These are phyloP conservation scores for Neurospora crassa DNA, from an alignment of 2,329 filamentous ascomycete species.

Conservation along the genomic window DNA sequence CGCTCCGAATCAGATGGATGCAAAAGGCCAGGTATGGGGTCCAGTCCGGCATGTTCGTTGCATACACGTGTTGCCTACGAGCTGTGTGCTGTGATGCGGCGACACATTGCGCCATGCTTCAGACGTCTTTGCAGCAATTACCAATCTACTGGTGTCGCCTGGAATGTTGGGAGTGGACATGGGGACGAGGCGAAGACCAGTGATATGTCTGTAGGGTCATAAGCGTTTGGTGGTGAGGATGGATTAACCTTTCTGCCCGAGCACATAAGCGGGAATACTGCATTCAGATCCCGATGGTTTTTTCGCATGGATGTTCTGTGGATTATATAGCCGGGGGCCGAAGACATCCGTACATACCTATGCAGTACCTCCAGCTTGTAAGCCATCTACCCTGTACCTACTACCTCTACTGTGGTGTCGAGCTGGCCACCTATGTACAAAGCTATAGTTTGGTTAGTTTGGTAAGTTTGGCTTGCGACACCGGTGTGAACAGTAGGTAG, in stretches of 20 bases:
- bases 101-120: not conserved
- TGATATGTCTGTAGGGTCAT: not conserved
- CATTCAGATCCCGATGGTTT: not conserved
- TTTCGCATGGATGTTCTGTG: not conserved
- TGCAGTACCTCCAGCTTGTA: not conserved
- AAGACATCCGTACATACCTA: not conserved
- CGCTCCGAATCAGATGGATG: not conserved
- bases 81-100: not conserved
- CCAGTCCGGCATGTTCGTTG: not conserved
- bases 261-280: not conserved
- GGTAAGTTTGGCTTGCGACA: not conserved
- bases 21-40: not conserved
- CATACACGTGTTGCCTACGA: not conserved
- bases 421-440: not conserved
- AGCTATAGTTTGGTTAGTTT: not conserved
- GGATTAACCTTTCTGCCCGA: not conserved
- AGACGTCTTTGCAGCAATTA: not conserved
- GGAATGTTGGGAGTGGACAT: not conserved
- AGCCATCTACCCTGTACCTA: not conserved
- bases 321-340: not conserved
- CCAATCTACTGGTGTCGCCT: not conserved
- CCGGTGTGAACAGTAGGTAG: not conserved
- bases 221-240: not conserved
- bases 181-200: not conserved
- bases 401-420: not conserved